phyloP scores from a whole-genome alignment of 148 eudicot genomes.

The Fagopyrum tataricum region DNA sequence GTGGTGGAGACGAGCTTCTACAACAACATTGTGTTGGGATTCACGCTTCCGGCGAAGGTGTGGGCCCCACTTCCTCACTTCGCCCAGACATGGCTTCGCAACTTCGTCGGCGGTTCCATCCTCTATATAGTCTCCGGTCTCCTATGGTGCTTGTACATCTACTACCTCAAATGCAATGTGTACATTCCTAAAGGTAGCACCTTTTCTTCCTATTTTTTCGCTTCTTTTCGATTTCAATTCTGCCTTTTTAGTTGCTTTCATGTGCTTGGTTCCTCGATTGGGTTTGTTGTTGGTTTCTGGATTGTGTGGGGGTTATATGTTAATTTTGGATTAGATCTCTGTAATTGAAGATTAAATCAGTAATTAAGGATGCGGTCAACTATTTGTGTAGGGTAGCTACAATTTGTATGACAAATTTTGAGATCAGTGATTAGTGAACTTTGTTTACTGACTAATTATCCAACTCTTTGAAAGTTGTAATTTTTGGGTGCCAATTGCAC shows the following conservation, averaged over 20 bases:
- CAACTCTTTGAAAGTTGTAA: too few relatives aligned
- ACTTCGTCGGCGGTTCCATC: conserved; percentile 54
- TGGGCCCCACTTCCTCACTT: conserved; percentile 74
- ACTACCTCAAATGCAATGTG: conserved; percentile 66
- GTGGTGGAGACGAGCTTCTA: conserved; percentile 45
- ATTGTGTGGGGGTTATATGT: background rate
- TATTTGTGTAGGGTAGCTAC: background rate
- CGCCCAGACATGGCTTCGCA: conserved; percentile 69
- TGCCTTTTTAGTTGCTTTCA: background rate
- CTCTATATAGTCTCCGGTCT: conserved; percentile 62
- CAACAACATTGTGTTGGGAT: conserved; percentile 58
- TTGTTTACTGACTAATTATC: too few relatives aligned
- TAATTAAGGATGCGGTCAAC: background rate
- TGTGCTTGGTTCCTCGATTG: background rate
- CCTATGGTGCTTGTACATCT: conserved; percentile 83
- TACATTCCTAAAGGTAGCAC: conserved; percentile 75
- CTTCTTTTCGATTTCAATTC: background rate
- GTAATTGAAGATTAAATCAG: background rate
- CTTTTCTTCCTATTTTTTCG: background rate
- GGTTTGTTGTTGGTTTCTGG: background rate
- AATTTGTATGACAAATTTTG: too few relatives aligned
- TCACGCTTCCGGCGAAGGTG: conserved; percentile 33
- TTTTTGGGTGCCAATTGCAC: background rate
- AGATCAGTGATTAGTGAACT: too few relatives aligned
- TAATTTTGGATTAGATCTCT: background rate